phyloP scores from a whole-genome alignment of 1,284 basidiomycete species.

The Cutaneotrichosporon sp. region DNA sequence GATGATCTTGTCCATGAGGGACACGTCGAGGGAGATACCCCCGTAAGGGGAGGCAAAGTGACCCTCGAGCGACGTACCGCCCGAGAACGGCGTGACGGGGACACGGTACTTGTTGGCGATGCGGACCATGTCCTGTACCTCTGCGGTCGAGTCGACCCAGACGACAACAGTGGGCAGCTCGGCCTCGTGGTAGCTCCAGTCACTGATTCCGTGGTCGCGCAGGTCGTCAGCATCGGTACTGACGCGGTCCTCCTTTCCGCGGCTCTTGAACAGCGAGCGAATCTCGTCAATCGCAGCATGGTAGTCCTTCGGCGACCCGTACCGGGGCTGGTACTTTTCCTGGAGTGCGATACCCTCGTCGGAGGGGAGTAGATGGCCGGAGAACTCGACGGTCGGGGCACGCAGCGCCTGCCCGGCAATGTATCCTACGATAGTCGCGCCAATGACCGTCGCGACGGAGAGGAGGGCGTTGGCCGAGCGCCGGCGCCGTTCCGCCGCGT shows the following conservation, averaged over 20 bases:
- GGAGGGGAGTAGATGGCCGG: conserved; percentile 21
- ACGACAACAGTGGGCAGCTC: conserved; percentile 47
- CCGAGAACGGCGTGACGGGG: conserved; percentile 47
- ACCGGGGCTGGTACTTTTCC: conserved; percentile 31
- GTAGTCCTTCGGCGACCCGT: conserved; percentile 36
- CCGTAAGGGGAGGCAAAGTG: conserved; percentile 52
- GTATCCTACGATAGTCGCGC: neutral
- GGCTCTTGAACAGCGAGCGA: conserved; percentile 16
- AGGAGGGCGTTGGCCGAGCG: neutral
- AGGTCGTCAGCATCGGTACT: conserved; percentile 44
- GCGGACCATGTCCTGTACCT: conserved; percentile 42
- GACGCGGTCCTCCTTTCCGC: conserved; percentile 36
- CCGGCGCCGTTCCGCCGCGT: too few species aligned
- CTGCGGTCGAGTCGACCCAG: conserved; percentile 44
- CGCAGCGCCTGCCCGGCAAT: conserved; percentile 2
- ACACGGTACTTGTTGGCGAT: conserved; percentile 39
- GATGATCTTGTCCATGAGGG: conserved; percentile 75
- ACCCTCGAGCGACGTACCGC: conserved; percentile 46
- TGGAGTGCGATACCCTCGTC: conserved; percentile 28
- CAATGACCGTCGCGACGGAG: neutral
- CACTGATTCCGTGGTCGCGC: conserved; percentile 40
- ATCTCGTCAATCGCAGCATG: conserved; percentile 36
- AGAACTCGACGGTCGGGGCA: neutral
- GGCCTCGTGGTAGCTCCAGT: conserved; percentile 47
- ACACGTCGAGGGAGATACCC: conserved; percentile 79